These are phyloP conservation scores for Noccaea bulbosa DNA, from an alignment of 345 rosid species.

Conservation along the genomic window DNA sequence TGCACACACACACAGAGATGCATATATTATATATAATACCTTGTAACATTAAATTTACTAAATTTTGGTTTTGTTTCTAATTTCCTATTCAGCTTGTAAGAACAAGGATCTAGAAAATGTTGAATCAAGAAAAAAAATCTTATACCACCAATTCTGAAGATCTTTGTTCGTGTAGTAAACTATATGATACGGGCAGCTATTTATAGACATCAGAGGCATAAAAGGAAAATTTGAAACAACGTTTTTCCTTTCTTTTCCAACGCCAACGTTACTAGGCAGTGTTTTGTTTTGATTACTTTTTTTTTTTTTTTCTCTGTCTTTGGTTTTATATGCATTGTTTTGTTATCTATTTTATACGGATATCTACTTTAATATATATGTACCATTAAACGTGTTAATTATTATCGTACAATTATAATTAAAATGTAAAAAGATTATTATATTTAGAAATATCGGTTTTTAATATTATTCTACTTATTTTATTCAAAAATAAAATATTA, in stretches of 20 bases:
- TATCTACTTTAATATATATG: no score
- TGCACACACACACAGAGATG: not conserved
- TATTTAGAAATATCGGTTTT: no score
- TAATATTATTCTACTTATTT: no score
- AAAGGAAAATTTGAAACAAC: not conserved
- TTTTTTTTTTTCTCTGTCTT: no score
- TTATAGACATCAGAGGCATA: conserved; percentile 8
- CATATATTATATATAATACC: conserved; percentile 10
- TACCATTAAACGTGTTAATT: no score
- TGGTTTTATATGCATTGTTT: no score
- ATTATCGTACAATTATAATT: no score
- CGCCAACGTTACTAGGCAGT: not conserved
- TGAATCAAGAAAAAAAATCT: not conserved
- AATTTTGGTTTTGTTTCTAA: not conserved
- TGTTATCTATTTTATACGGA: no score
- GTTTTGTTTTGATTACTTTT: not conserved
- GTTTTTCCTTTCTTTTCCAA: not conserved
- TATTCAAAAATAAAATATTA: no score
- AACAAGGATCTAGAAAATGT: conserved; percentile 7
- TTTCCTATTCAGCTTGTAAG: conserved; percentile 11
- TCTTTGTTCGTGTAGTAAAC: not conserved
- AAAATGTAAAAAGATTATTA: no score
- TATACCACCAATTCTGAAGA: conserved; percentile 28
- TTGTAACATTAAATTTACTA: conserved; percentile 1
- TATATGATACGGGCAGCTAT: conserved; percentile 24